These are phyloP conservation scores for Saccharomyces mikatae DNA, from an alignment of 805 yeast species.

Conservation along the genomic window DNA sequence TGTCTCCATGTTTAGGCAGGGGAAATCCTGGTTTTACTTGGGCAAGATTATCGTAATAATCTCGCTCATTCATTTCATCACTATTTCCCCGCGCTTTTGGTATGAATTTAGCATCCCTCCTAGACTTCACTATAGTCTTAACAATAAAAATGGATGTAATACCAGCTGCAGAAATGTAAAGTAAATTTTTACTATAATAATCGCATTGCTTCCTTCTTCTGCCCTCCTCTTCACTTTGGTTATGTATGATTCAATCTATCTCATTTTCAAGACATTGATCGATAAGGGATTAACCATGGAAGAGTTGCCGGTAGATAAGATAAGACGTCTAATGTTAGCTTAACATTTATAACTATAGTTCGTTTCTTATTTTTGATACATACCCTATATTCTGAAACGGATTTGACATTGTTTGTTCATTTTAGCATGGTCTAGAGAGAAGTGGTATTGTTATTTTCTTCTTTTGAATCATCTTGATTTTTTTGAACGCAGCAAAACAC, in stretches of 20 bases:
- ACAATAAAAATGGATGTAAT: conserved; percentile 21
- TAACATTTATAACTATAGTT: not conserved
- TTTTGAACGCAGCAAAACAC: not conserved
- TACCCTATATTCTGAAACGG: conserved; percentile 27
- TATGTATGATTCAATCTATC: not conserved
- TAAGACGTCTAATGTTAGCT: not conserved
- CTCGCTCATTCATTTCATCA: conserved; percentile 7
- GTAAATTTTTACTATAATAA: conserved; percentile 17
- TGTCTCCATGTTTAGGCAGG: conserved; percentile 13
- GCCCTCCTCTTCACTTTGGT: not conserved
- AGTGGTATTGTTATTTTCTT: not conserved
- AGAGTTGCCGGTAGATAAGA: not conserved
- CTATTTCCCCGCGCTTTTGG: conserved; percentile 24
- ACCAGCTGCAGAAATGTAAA: conserved; percentile 23
- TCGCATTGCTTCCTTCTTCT: not conserved
- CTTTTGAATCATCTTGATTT: not conserved
- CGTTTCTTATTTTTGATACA: conserved; percentile 4
- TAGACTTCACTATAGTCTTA: conserved; percentile 28
- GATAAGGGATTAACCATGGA: not conserved
- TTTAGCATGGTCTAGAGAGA: not conserved
- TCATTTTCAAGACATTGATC: not conserved
- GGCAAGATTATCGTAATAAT: conserved; percentile 32
- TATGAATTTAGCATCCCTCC: conserved; percentile 31
- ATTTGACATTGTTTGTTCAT: conserved; percentile 7
- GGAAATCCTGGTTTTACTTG: conserved; percentile 52